Base-by-base conservation (phyloP, 1,284 basidiomycete genomes). In the Ustilago lituana region DNA sequence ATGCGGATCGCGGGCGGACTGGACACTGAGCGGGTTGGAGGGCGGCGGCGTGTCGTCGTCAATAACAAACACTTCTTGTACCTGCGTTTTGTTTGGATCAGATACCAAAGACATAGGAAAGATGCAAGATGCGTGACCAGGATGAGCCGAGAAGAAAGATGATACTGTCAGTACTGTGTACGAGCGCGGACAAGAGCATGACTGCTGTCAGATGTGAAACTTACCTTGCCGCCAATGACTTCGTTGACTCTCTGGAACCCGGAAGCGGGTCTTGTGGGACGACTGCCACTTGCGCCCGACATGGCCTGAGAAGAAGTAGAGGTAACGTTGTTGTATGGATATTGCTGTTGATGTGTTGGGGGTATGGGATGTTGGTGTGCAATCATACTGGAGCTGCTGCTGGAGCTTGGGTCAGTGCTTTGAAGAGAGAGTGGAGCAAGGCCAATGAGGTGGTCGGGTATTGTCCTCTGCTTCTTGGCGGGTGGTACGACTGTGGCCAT, bases 171-270 rank as follows among this genome's bases (percentile, higher is more conserved):
- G n/a, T 19, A 17, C n/a, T 15, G 17, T 17, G 24, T 4, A n/a
- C 29, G 27, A 36, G 15, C n/a, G n/a, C n/a, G n/a, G 46, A 29
- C 27, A 29, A 29, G 12, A 29, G 27, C 27, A n/a, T n/a, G n/a
- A n/a, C n/a, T n/a, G n/a, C n/a, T n/a, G n/a, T n/a, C n/a, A n/a
- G n/a, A n/a, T n/a, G 36, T 4, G 35, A 20, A 6, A 64, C 72
- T 40, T 57, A 74, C 73, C 59, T 77, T 77, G 31, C 75, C 75
- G 15, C 49, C 70, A 32, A 77, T 74, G 32, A 77, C 37, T 52
- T 77, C 75, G 43, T 73, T 75, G 20, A 77, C 75, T 35, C 57
- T 70, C 23, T 69, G 63, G 23, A 76, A 53, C 14, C 56, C 67
- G 2, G 61, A 44, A 14, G 57, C 56, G 38, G 57, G 53, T 12